A percentile compares a stretch with the other conserved stretches of the same genome.
Evolutionary conservation across 179 eudicot species (phyloP).

Genomic region (Corrigiola litoralis): DNA sequence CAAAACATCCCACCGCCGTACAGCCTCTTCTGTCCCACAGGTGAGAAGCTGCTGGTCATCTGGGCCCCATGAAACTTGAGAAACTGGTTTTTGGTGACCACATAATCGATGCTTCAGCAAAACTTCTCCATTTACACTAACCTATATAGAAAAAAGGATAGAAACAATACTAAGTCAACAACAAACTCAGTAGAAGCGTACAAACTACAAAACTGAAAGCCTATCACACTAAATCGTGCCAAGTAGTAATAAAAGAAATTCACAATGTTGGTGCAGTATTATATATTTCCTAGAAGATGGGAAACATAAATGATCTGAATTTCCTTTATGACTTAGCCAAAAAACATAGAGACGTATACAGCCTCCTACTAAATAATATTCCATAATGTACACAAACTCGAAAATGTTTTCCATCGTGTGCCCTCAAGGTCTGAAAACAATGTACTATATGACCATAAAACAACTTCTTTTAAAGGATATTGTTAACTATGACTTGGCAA

Average conservation of each 20-base stretch:
- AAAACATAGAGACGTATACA: no score
- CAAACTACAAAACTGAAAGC: background rate
- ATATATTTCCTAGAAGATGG: no score
- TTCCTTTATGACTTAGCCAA: no score
- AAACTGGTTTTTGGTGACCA: constrained; percentile 67
- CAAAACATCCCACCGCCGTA: constrained; percentile 65
- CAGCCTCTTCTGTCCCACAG: constrained; percentile 62
- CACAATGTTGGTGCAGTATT: no score
- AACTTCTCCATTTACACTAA: constrained; percentile 36
- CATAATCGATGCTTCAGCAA: constrained; percentile 40
- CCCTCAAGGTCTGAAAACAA: no score
- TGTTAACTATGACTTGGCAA: no score
- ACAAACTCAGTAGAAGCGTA: background rate
- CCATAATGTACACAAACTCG: no score
- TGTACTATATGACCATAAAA: no score
- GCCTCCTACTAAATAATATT: no score
- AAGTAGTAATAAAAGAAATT: background rate
- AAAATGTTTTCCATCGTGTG: no score
- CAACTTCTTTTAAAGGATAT: no score
- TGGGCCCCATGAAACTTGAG: constrained; percentile 58
- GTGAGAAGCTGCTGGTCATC: constrained; percentile 69
- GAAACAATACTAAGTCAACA: background rate
- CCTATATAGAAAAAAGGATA: constrained; percentile 31
- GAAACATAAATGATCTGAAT: no score
- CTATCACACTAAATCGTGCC: background rate